phyloP scores from a whole-genome alignment of 495 filamentous ascomycete species.

The Xylaria acuta region DNA sequence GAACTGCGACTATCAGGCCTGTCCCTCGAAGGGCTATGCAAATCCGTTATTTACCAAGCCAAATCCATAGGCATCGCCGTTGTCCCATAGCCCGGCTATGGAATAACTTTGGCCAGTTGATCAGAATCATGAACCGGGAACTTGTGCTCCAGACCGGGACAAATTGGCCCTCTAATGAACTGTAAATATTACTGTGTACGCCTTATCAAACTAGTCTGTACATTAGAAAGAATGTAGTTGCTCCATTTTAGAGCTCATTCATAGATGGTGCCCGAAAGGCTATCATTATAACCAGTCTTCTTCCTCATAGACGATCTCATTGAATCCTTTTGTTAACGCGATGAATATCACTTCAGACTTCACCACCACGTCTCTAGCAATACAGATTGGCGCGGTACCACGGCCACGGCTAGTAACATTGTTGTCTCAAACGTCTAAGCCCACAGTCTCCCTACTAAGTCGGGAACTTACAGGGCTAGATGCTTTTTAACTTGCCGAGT shows the following conservation, averaged over 20 bases:
- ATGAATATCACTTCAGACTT: not conserved
- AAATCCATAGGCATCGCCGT: constrained; percentile 88
- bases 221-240: not conserved
- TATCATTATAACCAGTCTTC: not conserved
- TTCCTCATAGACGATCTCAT: not conserved
- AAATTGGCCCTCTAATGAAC: not conserved
- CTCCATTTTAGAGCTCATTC: not conserved
- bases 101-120: not conserved
- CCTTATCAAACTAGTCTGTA: constrained; percentile 14
- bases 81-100: constrained; percentile 58
- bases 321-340: not conserved
- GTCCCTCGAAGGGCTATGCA: constrained; percentile 79
- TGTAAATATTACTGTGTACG: constrained; percentile 24
- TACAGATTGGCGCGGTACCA: too few species aligned
- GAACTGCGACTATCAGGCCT: constrained; percentile 84
- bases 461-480: not conserved
- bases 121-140: not conserved
- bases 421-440: not conserved
- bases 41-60: constrained; percentile 84
- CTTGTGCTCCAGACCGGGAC: not conserved
- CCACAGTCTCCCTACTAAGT: not conserved
- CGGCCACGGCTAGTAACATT: not conserved
- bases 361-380: not conserved
- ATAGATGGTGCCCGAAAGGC: not conserved
- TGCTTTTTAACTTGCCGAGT: not conserved